These are phyloP conservation scores for Phialophora chinensis DNA, from an alignment of 2,329 filamentous ascomycete genomes.

Conservation along the genomic window DNA sequence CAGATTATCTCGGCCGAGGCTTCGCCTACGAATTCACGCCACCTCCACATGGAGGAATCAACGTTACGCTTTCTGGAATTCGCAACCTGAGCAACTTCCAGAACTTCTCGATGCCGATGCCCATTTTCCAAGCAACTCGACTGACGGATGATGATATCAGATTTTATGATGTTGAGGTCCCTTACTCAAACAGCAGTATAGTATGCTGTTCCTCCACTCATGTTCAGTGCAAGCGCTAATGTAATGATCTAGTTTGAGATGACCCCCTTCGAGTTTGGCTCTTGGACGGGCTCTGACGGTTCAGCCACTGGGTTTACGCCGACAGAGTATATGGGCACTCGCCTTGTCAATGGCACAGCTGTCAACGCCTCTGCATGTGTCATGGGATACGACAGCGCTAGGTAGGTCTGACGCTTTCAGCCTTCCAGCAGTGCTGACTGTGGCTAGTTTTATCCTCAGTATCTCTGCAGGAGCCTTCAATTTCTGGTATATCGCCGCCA, in stretches of 20 bases:
- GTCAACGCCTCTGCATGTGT: not conserved
- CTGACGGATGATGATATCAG: conserved; percentile 30
- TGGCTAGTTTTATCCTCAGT: conserved; percentile 17
- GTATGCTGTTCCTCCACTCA: not conserved
- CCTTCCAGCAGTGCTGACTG: not conserved
- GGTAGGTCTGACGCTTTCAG: not conserved
- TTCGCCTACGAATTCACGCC: conserved; percentile 50
- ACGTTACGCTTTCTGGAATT: conserved; percentile 45
- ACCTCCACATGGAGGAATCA: conserved; percentile 47
- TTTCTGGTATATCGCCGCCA: conserved; percentile 21
- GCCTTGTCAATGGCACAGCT: not conserved
- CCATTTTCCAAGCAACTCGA: conserved; percentile 51
- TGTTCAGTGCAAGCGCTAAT: not conserved
- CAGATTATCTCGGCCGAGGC: conserved; percentile 50
- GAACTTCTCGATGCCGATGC: conserved; percentile 49
- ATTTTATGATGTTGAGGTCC: conserved; percentile 18
- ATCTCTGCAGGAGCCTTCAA: conserved; percentile 20
- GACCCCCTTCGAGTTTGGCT: conserved; percentile 31
- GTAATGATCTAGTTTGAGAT: conserved; percentile 46
- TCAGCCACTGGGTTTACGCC: conserved; percentile 26
- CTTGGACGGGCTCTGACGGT: conserved; percentile 52
- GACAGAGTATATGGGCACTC: conserved; percentile 19
- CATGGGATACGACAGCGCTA: not conserved
- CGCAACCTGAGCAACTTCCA: conserved; percentile 49
- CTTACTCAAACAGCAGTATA: conserved; percentile 19